Conservation (phyloP, 2,329 filamentous ascomycete genomes). For the Plectosphaerella plurivora region DNA sequence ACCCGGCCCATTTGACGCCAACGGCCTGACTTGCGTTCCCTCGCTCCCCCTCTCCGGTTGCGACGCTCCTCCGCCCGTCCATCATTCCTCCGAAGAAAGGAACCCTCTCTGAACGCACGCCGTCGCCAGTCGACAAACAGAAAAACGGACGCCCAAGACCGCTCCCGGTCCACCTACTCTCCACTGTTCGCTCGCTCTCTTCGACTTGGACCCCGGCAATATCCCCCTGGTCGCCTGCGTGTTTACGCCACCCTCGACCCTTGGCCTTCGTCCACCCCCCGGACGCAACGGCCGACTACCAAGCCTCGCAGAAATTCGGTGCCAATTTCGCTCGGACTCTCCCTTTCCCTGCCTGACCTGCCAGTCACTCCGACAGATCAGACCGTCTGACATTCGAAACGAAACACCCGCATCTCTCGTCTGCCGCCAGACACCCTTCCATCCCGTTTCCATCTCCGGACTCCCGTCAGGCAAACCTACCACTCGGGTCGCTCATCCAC, state of each 20-base stretch:
- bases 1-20: too few species aligned
- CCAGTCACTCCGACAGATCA: not conserved
- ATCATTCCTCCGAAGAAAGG: not conserved
- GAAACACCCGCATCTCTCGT: constrained; percentile 1
- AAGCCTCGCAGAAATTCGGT: constrained; percentile 3
- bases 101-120: not conserved
- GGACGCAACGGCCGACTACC: not conserved
- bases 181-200: not conserved
- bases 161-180: not conserved
- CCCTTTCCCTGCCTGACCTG: not conserved
- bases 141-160: not conserved
- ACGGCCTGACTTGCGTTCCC: too few species aligned
- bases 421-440: not conserved
- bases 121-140: not conserved
- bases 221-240: not conserved
- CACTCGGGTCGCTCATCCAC: not conserved
- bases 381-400: constrained; percentile 3
- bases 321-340: constrained; percentile 4
- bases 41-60: too few species aligned
- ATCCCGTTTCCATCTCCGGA: constrained; percentile 1
- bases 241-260: constrained; percentile 4
- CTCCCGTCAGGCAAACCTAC: not conserved
- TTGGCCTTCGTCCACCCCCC: not conserved
- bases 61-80: not conserved
- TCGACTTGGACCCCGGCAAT: not conserved